These are phyloP conservation scores for Haplosporangium gracile DNA, from an alignment of 192 early-diverging fungal genomes.

Conservation along the genomic window DNA sequence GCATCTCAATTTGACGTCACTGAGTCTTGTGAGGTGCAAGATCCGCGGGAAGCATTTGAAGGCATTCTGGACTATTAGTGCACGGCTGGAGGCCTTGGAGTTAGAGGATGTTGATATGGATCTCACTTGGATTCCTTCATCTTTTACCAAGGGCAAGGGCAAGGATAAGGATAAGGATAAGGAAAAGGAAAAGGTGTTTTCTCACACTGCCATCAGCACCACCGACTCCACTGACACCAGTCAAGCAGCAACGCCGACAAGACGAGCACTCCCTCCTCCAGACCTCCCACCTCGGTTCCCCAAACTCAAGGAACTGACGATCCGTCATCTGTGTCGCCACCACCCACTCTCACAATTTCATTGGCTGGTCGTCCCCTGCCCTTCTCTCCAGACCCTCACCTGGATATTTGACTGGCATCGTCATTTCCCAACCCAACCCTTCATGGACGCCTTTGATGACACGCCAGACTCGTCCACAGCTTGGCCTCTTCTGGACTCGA, in stretches of 20 bases:
- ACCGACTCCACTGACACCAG: not conserved
- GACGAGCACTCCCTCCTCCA: not conserved
- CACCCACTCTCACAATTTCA: not conserved
- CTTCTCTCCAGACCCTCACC: not conserved
- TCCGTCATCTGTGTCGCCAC: not conserved
- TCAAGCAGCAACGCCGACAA: not conserved
- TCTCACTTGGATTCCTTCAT: slow-evolving; percentile 3
- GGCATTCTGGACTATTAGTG: slow-evolving; percentile 18
- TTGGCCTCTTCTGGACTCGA: slow-evolving; percentile 14
- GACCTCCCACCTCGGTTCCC: not conserved
- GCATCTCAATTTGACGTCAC: not conserved
- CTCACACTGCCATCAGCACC: too few relatives aligned
- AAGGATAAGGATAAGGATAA: slow-evolving; percentile 1
- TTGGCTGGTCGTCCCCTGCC: not conserved
- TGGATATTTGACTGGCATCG: not conserved
- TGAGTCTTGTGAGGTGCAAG: not conserved
- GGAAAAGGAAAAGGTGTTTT: not conserved
- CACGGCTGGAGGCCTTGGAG: slow-evolving; percentile 5
- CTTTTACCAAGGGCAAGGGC: not conserved
- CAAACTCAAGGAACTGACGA: not conserved
- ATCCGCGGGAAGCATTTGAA: slow-evolving; percentile 22
- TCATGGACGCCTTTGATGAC: not conserved
- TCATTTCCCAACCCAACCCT: not conserved
- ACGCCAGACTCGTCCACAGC: not conserved
- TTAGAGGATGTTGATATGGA: slow-evolving; percentile 7